phyloP scores from a whole-genome alignment of 345 rosid species.

The Litchi chinensis region DNA sequence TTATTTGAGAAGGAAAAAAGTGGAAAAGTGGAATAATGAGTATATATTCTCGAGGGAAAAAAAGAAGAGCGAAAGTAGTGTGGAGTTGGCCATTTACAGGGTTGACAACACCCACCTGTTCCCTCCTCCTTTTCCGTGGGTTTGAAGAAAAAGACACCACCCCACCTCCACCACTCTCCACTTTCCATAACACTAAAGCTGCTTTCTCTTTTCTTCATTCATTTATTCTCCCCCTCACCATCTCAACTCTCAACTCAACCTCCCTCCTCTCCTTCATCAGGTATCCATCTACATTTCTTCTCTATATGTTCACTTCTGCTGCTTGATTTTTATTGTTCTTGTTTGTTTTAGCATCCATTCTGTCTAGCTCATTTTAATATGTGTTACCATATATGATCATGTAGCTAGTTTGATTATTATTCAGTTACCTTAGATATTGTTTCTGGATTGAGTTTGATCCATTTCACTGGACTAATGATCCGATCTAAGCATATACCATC shows the following conservation, averaged over 20 bases:
- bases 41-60: neutral
- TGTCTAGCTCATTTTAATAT: too few relatives aligned
- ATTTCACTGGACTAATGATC: neutral
- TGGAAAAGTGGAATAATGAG: neutral
- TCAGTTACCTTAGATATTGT: neutral
- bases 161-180: neutral
- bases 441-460: neutral
- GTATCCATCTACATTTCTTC: neutral
- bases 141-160: conserved; percentile 2
- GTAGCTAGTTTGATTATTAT: neutral
- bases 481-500: neutral
- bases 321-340: too few relatives aligned
- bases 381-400: too few relatives aligned
- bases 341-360: neutral
- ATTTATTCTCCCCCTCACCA: too few relatives aligned
- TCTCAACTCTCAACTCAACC: neutral
- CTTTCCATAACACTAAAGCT: neutral
- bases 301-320: neutral
- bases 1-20: too few relatives aligned
- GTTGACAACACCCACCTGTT: conserved; percentile 1
- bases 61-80: neutral
- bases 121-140: neutral
- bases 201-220: neutral
- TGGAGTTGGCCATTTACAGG: neutral
- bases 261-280: neutral